Evolutionary conservation across 2,329 filamentous ascomycete species (phyloP), one percentile per base, ranked within the genome.

Genomic region (Pseudogymnoascus sp.): DNA sequence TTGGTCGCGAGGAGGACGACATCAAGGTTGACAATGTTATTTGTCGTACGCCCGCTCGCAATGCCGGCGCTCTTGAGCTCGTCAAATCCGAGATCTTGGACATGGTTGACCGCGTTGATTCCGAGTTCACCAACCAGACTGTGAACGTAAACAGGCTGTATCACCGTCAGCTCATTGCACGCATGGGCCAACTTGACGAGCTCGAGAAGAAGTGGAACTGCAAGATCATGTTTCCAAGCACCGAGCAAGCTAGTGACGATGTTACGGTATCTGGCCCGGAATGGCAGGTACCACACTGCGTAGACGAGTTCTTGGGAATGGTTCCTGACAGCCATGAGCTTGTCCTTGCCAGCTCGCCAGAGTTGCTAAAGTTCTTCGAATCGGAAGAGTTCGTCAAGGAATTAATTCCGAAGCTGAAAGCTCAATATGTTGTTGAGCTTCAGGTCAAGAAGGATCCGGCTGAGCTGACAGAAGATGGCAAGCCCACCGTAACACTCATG

Each of bases 201-300:
- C 80, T 99, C 58, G 94, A 99, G 77, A 95, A 95, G 80, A 96
- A 96, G 76, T 97, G 92, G 88, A 97, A 97, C 74, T 99, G 94
- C 85, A 97, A 97, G 78, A 95, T 99, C 70, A 89, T 91, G 67
- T 99, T 99, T 71, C 94, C 94, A 6, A 96, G 92, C 75, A 97
- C 94, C 8, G 94, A 99, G 73, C 89, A 95, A 74, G 94, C 94
- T 19, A 97, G 92, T 71, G 94, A 99, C 70, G 88, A 95, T 70
- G 91, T 99, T 59, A 95, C 88, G 15, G 91, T 99, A 61, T 96
- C 91, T 63, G 94, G 94, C 3, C 94, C 94, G 57, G 92, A 97
- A 76, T 99, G 95, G 82, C 94, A 97, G 79, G 92, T 99, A 34
- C 92, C 94, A 63, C 89, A 95, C 71, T 95, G 92, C 67, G 91